Percentiles rank a stretch among this genome's conserved stretches.
phyloP scores from a whole-genome alignment of 345 rosid species.

The Eucalyptus albens region DNA sequence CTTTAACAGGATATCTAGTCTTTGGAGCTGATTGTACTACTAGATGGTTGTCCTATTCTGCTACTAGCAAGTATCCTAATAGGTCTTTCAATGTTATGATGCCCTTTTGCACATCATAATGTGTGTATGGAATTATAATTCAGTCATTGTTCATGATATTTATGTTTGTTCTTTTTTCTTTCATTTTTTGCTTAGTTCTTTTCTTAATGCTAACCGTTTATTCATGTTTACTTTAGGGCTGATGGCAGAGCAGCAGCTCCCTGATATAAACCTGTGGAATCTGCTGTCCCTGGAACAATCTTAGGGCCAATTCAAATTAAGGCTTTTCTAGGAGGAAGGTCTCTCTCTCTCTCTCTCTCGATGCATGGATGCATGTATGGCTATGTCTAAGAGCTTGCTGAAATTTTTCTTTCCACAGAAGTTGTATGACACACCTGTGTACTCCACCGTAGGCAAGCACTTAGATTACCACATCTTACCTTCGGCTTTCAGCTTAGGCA shows the following conservation, averaged over 20 bases:
- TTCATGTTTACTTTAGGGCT: conserved; percentile 21
- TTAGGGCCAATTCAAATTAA: conserved; percentile 87
- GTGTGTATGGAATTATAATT: neutral
- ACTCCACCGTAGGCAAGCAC: conserved; percentile 85
- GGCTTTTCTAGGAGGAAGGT: conserved; percentile 86
- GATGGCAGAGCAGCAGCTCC: conserved; percentile 79
- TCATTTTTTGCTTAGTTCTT: neutral
- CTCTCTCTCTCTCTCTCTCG: too few species aligned
- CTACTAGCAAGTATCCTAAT: neutral
- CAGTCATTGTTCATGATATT: neutral
- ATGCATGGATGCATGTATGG: neutral
- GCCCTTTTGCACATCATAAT: neutral
- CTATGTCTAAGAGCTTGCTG: neutral
- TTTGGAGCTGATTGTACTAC: neutral
- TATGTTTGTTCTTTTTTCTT: neutral
- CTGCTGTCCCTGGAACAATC: conserved; percentile 95
- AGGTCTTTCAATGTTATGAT: neutral
- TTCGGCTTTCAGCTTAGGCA: too few species aligned
- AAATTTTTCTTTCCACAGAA: conserved; percentile 28
- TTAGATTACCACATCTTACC: too few species aligned
- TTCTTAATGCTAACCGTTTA: neutral
- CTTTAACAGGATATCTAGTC: neutral
- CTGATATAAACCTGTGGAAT: conserved; percentile 78
- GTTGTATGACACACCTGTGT: conserved; percentile 67
- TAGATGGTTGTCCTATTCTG: neutral